Conservation (phyloP, 441 rosid genomes). For the Erodium texanum region DNA sequence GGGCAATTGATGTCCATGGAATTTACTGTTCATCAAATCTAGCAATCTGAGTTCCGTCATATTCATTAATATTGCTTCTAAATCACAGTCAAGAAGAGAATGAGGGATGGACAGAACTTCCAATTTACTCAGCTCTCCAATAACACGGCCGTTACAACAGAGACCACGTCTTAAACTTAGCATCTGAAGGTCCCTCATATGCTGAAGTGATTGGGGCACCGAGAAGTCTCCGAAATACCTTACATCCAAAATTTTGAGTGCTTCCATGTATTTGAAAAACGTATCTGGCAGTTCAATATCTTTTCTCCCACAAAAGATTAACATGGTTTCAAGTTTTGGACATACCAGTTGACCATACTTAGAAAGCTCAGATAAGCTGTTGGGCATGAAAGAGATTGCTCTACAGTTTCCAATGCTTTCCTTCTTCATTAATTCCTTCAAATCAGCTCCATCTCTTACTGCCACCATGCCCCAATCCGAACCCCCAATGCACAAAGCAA, state of each 20-base stretch:
- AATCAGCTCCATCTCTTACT: background rate
- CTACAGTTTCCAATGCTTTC: background rate
- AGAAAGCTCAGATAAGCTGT: background rate
- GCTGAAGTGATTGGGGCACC: background rate
- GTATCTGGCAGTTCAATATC: background rate
- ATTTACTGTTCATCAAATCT: background rate
- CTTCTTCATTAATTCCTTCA: background rate
- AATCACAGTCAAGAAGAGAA: background rate
- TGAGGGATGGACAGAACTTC: background rate
- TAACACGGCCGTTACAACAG: background rate
- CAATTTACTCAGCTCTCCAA: background rate
- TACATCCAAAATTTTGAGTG: background rate
- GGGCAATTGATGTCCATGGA: background rate
- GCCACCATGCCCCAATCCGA: background rate
- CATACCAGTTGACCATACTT: background rate
- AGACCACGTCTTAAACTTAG: background rate
- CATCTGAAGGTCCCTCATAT: background rate
- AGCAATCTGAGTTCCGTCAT: background rate
- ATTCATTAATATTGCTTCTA: background rate
- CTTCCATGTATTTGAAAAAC: background rate
- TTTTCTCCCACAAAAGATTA: background rate
- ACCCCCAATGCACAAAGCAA: background rate
- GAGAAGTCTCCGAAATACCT: background rate
- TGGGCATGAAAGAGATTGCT: background rate
- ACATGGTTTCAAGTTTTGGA: background rate